A percentile compares a stretch with the other conserved stretches of the same genome.
These are phyloP conservation scores for Podospora pseudocomata DNA, from an alignment of 495 filamentous ascomycete species.

Conservation along the genomic window DNA sequence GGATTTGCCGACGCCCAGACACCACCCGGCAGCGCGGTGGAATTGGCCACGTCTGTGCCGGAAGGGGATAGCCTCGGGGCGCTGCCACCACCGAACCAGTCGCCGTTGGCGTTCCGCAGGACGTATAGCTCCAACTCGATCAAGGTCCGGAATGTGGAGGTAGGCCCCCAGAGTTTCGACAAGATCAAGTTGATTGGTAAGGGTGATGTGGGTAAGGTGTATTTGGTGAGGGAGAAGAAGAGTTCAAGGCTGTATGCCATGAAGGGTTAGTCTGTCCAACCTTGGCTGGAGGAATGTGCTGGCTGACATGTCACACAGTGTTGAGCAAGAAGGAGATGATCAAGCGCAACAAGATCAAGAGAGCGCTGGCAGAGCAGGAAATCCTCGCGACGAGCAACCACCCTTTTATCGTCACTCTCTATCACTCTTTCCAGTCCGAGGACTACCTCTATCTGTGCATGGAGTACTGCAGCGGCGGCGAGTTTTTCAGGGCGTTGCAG, in stretches of 20 bases:
- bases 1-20: constrained; percentile 47
- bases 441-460: constrained; percentile 98
- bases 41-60: constrained; percentile 20
- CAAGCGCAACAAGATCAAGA: constrained; percentile 99
- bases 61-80: constrained; percentile 31
- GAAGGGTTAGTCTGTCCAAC: constrained; percentile 65
- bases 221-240: constrained; percentile 96
- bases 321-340: constrained; percentile 99
- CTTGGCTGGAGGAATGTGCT: not conserved
- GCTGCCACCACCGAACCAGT: constrained; percentile 46
- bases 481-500: constrained; percentile 96
- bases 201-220: constrained; percentile 97
- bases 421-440: constrained; percentile 98
- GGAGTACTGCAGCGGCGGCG: constrained; percentile 98
- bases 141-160: constrained; percentile 94
- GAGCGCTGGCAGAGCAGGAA: constrained; percentile 94
- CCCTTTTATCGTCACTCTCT: constrained; percentile 96
- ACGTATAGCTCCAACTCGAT: constrained; percentile 99
- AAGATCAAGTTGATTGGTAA: constrained; percentile 99
- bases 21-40: constrained; percentile 18
- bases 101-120: constrained; percentile 72
- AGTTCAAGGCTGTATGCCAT: constrained; percentile 92
- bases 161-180: constrained; percentile 92
- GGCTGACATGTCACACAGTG: constrained; percentile 56
- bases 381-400: constrained; percentile 98